Base-by-base conservation (phyloP, 371 early-diverging fungal genomes). In the Syncephalis fuscata region DNA sequence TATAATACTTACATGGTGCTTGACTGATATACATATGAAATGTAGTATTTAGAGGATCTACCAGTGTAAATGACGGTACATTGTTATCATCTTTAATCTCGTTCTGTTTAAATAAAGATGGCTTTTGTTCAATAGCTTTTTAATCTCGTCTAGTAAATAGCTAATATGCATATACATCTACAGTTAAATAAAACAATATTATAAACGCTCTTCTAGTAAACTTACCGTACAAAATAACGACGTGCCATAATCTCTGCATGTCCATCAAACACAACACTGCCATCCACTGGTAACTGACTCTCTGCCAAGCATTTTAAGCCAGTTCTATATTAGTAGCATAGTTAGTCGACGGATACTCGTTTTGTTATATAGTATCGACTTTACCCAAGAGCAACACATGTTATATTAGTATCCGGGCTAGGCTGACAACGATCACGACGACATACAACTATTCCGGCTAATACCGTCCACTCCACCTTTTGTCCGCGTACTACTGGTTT, bases 221-320 rank as follows among this genome's bases (percentile, higher is more conserved):
- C 52, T 52, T 67, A 85, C 80, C 68, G 70, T 39, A 80, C 61
- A 50, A 88, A 77, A 8, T 76, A 76, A 51, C 91, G 70, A 10
- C 86, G 74, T 19, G 87, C 82, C 21, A 90, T 61, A 0, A 85
- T 66, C 58, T 90, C 91, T 11, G 88, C 91, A 59, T 90, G 91
- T 53, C 73, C 69, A 62, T 90, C 91, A 59, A 81, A 78, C 4
- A 90, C 59, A 8, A 67, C 46, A 49, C 78, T 74, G 23, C 87
- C 88, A 24, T 61, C 58, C 3, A 53, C 55, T 48, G 66, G 62
- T 27, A 81, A 66, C 57, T 76, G 74, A 48, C 64, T 65, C 46
- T 63, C 60, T n/a, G 75, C 65, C 41, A 83, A 64, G 47, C 91
- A 90, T 65, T 88, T 90, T 41, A 88, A 71, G 10, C 91, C 91